Evolutionary conservation across 805 yeast species (phyloP).

Genomic region (Hanseniaspora opuntiae): DNA sequence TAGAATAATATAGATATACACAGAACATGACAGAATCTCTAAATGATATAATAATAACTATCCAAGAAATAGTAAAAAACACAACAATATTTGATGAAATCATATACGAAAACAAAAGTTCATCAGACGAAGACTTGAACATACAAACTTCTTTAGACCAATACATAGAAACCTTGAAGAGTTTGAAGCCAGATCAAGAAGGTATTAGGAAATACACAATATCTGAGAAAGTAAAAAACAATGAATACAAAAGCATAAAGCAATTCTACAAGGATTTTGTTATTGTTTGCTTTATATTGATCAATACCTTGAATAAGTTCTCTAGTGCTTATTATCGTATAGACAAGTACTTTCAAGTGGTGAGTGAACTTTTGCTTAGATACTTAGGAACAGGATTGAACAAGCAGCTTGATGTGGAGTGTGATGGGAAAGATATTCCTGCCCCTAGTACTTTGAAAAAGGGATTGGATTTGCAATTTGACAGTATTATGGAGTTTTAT

Average conservation of each 20-base stretch:
- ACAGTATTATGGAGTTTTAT: conserved; percentile 42
- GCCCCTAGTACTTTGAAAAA: conserved; percentile 27
- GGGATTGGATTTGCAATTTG: conserved; percentile 43
- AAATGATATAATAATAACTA: background rate
- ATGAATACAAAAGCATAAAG: conserved; percentile 28
- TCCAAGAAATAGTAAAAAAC: background rate
- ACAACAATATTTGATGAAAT: conserved; percentile 23
- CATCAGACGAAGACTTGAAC: conserved; percentile 19
- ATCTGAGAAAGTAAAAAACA: conserved; percentile 27
- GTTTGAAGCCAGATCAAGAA: background rate
- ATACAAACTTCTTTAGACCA: conserved; percentile 4
- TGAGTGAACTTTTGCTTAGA: conserved; percentile 49
- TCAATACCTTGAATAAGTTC: conserved; percentile 38
- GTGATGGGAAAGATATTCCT: conserved; percentile 14
- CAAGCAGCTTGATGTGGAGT: conserved; percentile 25
- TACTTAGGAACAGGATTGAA: conserved; percentile 34
- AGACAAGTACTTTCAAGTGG: conserved; percentile 50
- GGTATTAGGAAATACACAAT: conserved; percentile 29
- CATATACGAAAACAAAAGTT: conserved; percentile 17
- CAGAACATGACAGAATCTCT: background rate
- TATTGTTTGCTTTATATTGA: conserved; percentile 37
- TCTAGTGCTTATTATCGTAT: conserved; percentile 36
- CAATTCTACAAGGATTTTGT: conserved; percentile 53
- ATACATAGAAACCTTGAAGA: conserved; percentile 2
- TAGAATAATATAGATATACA: background rate